phyloP scores from a whole-genome alignment of 495 filamentous ascomycete genomes.

The Penicillium odoratum region DNA sequence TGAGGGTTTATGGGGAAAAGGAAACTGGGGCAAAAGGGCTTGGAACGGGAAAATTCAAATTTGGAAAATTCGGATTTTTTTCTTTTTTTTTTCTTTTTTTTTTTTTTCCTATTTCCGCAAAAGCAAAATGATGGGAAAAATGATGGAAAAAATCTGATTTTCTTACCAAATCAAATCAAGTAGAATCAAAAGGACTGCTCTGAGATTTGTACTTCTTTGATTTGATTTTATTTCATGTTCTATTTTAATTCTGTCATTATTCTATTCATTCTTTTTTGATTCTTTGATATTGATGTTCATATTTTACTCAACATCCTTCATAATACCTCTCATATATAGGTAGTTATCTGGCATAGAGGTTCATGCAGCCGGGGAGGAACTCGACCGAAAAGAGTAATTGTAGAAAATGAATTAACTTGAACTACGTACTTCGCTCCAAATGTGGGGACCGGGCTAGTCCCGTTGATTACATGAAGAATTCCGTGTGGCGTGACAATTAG shows the following conservation, averaged over 20 bases:
- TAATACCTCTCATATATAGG: no score
- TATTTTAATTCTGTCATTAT: no score
- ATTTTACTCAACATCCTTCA: no score
- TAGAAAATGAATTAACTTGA: conserved; percentile 24
- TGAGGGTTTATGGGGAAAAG: conserved; percentile 23
- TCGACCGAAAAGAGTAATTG: background rate
- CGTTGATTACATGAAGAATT: conserved; percentile 26
- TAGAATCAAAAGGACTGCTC: background rate
- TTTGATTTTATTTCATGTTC: background rate
- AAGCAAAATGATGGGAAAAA: background rate
- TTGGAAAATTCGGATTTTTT: conserved; percentile 8
- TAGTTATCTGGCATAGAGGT: background rate
- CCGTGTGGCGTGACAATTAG: conserved; percentile 27
- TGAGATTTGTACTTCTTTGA: background rate
- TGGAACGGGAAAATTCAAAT: conserved; percentile 11
- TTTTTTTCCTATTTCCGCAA: background rate
- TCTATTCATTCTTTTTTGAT: no score
- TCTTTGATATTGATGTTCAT: no score
- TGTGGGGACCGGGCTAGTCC: conserved; percentile 26
- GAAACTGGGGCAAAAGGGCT: conserved; percentile 16
- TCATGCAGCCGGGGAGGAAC: background rate
- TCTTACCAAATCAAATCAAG: background rate
- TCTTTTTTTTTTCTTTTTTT: background rate
- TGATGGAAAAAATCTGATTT: no score
- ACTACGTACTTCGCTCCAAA: conserved; percentile 16